phyloP scores from a whole-genome alignment of 495 filamentous ascomycete species.

The Aspergillus incahuasiensis region DNA sequence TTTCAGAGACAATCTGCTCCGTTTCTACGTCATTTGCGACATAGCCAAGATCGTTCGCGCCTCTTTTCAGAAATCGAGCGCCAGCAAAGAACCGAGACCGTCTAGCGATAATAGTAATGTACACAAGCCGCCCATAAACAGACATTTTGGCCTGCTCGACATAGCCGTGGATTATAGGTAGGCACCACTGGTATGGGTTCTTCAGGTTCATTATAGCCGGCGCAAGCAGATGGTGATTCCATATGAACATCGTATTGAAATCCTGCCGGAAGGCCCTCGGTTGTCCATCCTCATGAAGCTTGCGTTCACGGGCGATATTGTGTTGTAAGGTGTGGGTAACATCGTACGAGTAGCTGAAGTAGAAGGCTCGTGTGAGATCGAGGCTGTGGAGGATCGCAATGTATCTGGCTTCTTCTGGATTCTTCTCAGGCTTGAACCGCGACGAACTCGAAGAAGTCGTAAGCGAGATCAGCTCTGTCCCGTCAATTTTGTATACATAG shows the following conservation, averaged over 20 bases:
- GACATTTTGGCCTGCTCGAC: constrained; percentile 85
- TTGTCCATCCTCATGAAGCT: constrained; percentile 58
- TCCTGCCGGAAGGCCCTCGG: constrained; percentile 55
- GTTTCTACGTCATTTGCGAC: constrained; percentile 99
- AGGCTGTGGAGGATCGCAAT: constrained; percentile 85
- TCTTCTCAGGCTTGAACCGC: constrained; percentile 69
- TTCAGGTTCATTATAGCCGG: constrained; percentile 68
- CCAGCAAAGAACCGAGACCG: constrained; percentile 92
- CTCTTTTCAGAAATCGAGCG: constrained; percentile 89
- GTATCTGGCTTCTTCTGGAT: constrained; percentile 86
- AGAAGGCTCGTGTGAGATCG: constrained; percentile 85
- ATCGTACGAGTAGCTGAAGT: constrained; percentile 98
- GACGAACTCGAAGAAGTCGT: constrained; percentile 55
- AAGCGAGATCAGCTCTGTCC: constrained; percentile 87
- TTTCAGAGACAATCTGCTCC: constrained; percentile 95
- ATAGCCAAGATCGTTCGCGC: constrained; percentile 91
- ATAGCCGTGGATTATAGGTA: constrained; percentile 94
- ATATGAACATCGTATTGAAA: constrained; percentile 94
- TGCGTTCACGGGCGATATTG: constrained; percentile 81
- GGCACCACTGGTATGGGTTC: constrained; percentile 89
- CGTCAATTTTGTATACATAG: constrained; percentile 92
- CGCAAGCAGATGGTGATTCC: constrained; percentile 85
- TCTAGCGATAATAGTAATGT: constrained; percentile 90
- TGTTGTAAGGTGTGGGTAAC: constrained; percentile 89
- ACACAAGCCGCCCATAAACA: constrained; percentile 77